These are phyloP conservation scores for Pulveroboletus ridleyi DNA, from an alignment of 1,284 basidiomycete genomes.

Conservation along the genomic window DNA sequence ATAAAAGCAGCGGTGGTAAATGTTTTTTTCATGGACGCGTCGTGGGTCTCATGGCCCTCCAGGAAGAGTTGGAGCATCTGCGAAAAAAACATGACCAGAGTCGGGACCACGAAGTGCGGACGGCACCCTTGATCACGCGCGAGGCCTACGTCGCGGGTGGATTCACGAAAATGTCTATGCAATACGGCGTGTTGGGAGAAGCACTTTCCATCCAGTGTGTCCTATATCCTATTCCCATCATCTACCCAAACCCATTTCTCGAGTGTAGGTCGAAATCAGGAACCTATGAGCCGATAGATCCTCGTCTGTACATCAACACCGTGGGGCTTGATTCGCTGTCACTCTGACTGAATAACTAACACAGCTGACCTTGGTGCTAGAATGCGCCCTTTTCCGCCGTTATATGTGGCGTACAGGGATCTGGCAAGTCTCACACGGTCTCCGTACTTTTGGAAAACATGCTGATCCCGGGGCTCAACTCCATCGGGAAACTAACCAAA, in stretches of 20 bases:
- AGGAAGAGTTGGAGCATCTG: slow-evolving; percentile 22
- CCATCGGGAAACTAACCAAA: slow-evolving; percentile 55
- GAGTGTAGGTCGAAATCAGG: slow-evolving; percentile 34
- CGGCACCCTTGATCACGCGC: slow-evolving; percentile 57
- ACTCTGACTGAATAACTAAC: background rate
- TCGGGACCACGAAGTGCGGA: slow-evolving; percentile 47
- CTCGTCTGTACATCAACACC: slow-evolving; percentile 61
- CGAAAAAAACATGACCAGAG: slow-evolving; percentile 13
- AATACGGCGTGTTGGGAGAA: slow-evolving; percentile 63
- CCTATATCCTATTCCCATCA: slow-evolving; percentile 7
- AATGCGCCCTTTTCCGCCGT: slow-evolving; percentile 61
- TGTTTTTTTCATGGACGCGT: background rate
- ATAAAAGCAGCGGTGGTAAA: slow-evolving; percentile 13
- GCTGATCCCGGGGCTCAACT: slow-evolving; percentile 53
- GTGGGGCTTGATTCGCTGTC: slow-evolving; percentile 36
- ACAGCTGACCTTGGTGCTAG: slow-evolving; percentile 32
- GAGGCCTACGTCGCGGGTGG: slow-evolving; percentile 48
- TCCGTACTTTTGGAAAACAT: slow-evolving; percentile 68
- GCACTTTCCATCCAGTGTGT: slow-evolving; percentile 48
- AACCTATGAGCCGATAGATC: slow-evolving; percentile 43
- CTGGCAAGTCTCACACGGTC: slow-evolving; percentile 73
- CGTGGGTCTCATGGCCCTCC: background rate
- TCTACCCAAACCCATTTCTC: background rate
- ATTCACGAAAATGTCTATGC: slow-evolving; percentile 40
- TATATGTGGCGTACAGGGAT: slow-evolving; percentile 66